Evolutionary conservation across 31 red algal genomes (phyloP).

Genomic region (Asparagopsis taxiformis): DNA sequence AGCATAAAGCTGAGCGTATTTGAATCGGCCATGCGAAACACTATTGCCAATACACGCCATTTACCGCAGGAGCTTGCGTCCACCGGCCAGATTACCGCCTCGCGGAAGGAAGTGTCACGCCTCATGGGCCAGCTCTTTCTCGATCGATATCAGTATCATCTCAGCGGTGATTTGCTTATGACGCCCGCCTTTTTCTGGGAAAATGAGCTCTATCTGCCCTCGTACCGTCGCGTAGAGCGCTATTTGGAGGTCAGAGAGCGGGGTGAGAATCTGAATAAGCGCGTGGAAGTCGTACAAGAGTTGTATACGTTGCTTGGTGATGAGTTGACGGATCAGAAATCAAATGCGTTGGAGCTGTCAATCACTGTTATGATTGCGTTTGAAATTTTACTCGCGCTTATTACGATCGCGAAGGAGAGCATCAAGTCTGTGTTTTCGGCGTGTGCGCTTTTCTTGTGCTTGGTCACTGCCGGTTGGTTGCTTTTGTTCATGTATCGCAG

Average conservation of each 20-base stretch:
- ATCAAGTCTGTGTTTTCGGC: constrained; percentile 10
- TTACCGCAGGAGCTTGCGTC: constrained; percentile 81
- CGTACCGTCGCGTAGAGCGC: constrained; percentile 60
- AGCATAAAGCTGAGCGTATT: constrained; percentile 80
- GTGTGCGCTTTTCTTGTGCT: constrained; percentile 18
- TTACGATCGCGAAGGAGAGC: constrained; percentile 48
- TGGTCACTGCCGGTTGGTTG: constrained; percentile 15
- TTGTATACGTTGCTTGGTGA: constrained; percentile 79
- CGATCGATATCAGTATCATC: constrained; percentile 80
- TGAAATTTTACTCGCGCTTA: constrained; percentile 78
- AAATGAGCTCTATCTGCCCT: constrained; percentile 68
- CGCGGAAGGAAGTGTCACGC: constrained; percentile 67
- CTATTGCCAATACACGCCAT: constrained; percentile 79
- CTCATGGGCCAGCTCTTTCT: constrained; percentile 82
- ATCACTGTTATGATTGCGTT: constrained; percentile 81
- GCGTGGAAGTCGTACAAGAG: constrained; percentile 88
- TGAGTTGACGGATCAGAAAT: no score
- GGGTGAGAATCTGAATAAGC: constrained; percentile 79
- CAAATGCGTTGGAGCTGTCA: constrained; percentile 70
- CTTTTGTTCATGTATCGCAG: constrained; percentile 18
- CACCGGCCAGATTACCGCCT: constrained; percentile 65
- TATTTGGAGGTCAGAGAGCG: constrained; percentile 84
- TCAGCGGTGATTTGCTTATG: no score
- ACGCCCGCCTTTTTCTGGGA: no score
- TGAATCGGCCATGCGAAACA: constrained; percentile 69